Conservation (phyloP, 805 yeast species). For the Clavispora carvajalis region DNA sequence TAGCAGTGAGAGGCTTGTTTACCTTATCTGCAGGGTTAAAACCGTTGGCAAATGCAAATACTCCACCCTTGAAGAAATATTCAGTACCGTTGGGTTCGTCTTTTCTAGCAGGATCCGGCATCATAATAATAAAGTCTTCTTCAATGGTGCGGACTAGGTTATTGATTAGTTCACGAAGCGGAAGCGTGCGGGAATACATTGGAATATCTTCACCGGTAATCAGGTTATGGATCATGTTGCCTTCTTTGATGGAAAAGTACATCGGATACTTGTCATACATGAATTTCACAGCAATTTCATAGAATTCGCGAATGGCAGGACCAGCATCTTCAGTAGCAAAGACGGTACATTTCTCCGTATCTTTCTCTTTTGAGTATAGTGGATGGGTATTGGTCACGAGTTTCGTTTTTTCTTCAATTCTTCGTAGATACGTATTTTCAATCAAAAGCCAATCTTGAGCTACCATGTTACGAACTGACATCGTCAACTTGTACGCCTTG, state of each 20-base stretch:
- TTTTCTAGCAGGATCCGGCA: slow-evolving; percentile 27
- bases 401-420: slow-evolving; percentile 22
- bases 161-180: slow-evolving; percentile 16
- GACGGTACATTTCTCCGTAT: slow-evolving; percentile 25
- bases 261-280: slow-evolving; percentile 37
- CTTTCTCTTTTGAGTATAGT: slow-evolving; percentile 23
- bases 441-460: slow-evolving; percentile 38
- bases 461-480: slow-evolving; percentile 20
- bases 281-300: slow-evolving; percentile 25
- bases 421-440: slow-evolving; percentile 29
- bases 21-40: slow-evolving; percentile 35
- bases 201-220: slow-evolving; percentile 25
- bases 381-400: slow-evolving; percentile 30
- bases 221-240: slow-evolving; percentile 17
- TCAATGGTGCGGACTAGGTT: slow-evolving; percentile 28
- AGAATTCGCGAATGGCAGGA: slow-evolving; percentile 33
- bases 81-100: slow-evolving; percentile 30
- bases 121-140: slow-evolving; percentile 37
- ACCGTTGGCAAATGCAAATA: slow-evolving; percentile 43
- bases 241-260: slow-evolving; percentile 20
- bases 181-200: slow-evolving; percentile 2
- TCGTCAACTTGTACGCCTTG: slow-evolving; percentile 39
- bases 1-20: slow-evolving; percentile 31
- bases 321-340: slow-evolving; percentile 28
- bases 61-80: slow-evolving; percentile 39